These are phyloP conservation scores for Boletus subluridellus DNA, from an alignment of 1,284 basidiomycete species.

Conservation along the genomic window DNA sequence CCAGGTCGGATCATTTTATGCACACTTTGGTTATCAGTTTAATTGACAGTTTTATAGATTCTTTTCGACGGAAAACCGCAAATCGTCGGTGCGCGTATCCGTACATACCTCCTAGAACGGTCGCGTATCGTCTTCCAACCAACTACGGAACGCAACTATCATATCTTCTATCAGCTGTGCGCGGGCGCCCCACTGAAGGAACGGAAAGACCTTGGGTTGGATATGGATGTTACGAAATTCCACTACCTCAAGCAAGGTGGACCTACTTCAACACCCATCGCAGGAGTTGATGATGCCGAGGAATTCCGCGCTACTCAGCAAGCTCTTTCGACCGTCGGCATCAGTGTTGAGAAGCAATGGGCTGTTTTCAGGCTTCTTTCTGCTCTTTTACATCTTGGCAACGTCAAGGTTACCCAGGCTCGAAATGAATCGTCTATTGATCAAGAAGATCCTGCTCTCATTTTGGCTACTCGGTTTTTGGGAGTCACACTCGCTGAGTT, in stretches of 20 bases:
- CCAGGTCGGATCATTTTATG: constrained; percentile 58
- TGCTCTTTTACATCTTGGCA: constrained; percentile 92
- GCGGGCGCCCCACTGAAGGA: constrained; percentile 95
- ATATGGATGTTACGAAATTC: constrained; percentile 84
- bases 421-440: constrained; percentile 84
- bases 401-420: constrained; percentile 83
- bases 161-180: constrained; percentile 99
- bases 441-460: constrained; percentile 80
- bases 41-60: constrained; percentile 55
- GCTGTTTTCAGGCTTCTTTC: constrained; percentile 94
- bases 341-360: constrained; percentile 97
- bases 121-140: constrained; percentile 98
- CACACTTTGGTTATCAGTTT: background rate
- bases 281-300: constrained; percentile 91
- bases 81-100: constrained; percentile 96
- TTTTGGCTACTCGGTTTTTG: constrained; percentile 82
- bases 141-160: constrained; percentile 95
- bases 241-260: constrained; percentile 94
- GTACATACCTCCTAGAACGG: constrained; percentile 96
- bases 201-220: constrained; percentile 90
- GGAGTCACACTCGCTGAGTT: constrained; percentile 92
- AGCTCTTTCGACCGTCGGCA: constrained; percentile 94
- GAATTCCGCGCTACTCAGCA: constrained; percentile 94
- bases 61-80: constrained; percentile 93
- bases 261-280: constrained; percentile 77